Percentiles rank a stretch among this genome's conserved stretches.
These are phyloP conservation scores for Colletotrichum sp. DNA, from an alignment of 2,329 filamentous ascomycete genomes.

Conservation along the genomic window DNA sequence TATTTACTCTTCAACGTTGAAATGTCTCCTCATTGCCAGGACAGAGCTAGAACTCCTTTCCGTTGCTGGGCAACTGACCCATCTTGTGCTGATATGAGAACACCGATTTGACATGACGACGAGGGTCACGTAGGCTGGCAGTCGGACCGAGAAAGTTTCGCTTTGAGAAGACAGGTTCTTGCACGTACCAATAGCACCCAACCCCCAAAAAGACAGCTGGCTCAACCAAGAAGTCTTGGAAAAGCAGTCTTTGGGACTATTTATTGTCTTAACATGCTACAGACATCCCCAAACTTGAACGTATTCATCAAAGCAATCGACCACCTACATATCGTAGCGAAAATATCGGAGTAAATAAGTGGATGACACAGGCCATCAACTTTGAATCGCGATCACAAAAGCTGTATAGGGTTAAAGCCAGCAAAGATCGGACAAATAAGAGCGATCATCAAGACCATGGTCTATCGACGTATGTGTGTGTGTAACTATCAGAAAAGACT, in stretches of 20 bases:
- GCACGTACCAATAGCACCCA: rapidly evolving
- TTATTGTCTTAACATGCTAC: rapidly evolving
- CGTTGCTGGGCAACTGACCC: neutral
- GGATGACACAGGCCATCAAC: rapidly evolving
- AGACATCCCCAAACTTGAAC: neutral
- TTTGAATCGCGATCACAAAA: neutral
- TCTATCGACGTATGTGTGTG: neutral
- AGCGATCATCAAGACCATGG: neutral
- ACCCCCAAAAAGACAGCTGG: neutral
- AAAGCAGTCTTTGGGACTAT: neutral
- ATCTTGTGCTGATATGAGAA: neutral
- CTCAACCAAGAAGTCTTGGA: neutral
- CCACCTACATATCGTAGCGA: rapidly evolving
- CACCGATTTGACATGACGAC: neutral
- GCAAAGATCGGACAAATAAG: neutral
- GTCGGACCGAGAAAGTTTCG: neutral
- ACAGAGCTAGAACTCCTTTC: neutral
- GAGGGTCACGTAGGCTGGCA: neutral
- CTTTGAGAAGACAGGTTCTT: neutral
- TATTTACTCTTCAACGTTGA: neutral
- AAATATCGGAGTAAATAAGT: neutral
- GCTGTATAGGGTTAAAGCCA: rapidly evolving
- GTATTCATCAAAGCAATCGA: rapidly evolving
- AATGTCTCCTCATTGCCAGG: neutral
- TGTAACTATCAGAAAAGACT: neutral